A percentile compares a stretch with the other conserved stretches of the same genome.
Conservation (phyloP, 176 grass and related monocot species). For the Aegilops bicornis region DNA sequence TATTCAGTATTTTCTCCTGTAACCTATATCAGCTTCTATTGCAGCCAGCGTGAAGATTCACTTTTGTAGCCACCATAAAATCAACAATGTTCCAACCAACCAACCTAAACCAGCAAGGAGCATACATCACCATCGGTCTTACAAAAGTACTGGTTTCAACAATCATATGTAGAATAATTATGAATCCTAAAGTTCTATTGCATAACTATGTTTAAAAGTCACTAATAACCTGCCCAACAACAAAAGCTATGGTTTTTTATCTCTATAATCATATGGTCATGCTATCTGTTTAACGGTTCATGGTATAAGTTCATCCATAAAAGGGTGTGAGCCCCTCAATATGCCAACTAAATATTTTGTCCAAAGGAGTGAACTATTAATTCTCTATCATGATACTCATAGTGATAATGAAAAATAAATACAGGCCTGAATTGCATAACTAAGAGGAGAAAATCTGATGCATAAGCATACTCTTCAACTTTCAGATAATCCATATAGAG, state of each 20-base stretch:
- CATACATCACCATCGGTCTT: not conserved
- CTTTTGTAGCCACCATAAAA: not conserved
- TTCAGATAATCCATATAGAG: slow-evolving; percentile 80
- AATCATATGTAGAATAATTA: slow-evolving; percentile 7
- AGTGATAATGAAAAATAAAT: not conserved
- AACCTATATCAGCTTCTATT: slow-evolving; percentile 4
- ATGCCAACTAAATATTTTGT: slow-evolving; percentile 2
- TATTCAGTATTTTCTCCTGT: not conserved
- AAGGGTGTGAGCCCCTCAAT: slow-evolving; percentile 1
- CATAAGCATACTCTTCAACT: slow-evolving; percentile 73
- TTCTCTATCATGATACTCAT: not conserved
- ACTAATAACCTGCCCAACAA: slow-evolving; percentile 22
- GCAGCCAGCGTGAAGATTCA: slow-evolving; percentile 8
- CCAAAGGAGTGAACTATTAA: not conserved
- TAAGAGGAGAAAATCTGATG: slow-evolving; percentile 33
- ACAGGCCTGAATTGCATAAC: slow-evolving; percentile 20
- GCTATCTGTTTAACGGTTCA: not conserved
- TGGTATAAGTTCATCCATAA: slow-evolving; percentile 1
- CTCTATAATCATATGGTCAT: not conserved
- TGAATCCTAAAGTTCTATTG: not conserved
- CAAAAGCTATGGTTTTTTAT: not conserved
- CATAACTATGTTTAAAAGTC: not conserved
- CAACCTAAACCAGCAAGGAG: not conserved
- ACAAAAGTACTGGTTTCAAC: not conserved
- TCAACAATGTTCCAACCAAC: slow-evolving; percentile 5